These are phyloP conservation scores for Batrachochytrium dendrobatidis DNA, from an alignment of 371 early-diverging fungal genomes.

Conservation along the genomic window DNA sequence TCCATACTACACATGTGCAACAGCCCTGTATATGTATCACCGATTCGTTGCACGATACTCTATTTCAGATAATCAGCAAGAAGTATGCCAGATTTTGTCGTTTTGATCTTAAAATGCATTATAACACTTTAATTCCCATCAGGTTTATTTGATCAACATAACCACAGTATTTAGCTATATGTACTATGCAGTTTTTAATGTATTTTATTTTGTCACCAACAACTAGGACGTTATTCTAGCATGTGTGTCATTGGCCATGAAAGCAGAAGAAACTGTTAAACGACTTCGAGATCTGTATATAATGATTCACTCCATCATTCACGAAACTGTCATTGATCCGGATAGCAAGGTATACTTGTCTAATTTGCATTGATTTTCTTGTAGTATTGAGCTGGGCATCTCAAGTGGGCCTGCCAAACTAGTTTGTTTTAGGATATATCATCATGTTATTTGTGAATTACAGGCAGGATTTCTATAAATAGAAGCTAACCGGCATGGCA, in stretches of 20 bases:
- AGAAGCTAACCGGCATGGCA: no score
- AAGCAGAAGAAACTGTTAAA: slow-evolving; percentile 29
- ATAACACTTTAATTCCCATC: no score
- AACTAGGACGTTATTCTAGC: slow-evolving; percentile 12
- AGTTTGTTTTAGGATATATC: not conserved
- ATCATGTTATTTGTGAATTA: not conserved
- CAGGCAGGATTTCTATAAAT: no score
- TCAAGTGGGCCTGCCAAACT: not conserved
- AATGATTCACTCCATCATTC: slow-evolving; percentile 3
- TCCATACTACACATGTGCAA: slow-evolving; percentile 15
- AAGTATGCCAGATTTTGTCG: no score
- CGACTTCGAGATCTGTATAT: slow-evolving; percentile 22
- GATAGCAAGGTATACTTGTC: not conserved
- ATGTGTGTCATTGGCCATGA: slow-evolving; percentile 23
- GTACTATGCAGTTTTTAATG: no score
- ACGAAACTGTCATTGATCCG: slow-evolving; percentile 8
- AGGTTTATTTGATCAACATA: no score
- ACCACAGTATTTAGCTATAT: no score
- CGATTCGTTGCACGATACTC: slow-evolving; percentile 13
- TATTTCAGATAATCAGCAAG: not conserved
- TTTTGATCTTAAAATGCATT: no score
- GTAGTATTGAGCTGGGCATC: not conserved
- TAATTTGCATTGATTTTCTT: not conserved
- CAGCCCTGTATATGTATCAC: slow-evolving; percentile 9
- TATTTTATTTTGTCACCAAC: no score